Percentiles rank a stretch among this genome's conserved stretches.
phyloP scores from a whole-genome alignment of 768 basidiomycete species.

The Crucibulum laeve region DNA sequence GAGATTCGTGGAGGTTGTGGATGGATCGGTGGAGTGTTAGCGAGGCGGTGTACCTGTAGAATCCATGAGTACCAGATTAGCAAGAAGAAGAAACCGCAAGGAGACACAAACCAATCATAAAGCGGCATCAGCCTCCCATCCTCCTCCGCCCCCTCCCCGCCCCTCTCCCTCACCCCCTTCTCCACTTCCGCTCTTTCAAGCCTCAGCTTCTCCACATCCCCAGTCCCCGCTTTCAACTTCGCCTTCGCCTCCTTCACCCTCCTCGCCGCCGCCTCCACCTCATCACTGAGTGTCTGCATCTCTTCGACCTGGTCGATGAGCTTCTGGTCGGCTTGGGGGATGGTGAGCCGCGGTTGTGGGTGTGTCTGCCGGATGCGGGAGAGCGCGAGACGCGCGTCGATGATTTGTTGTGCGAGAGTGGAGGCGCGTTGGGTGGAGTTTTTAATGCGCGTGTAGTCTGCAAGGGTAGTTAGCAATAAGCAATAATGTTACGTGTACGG shows the following conservation, averaged over 20 bases:
- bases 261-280: conserved; percentile 49
- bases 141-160: conserved; percentile 46
- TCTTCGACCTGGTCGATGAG: conserved; percentile 73
- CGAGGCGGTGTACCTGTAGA: conserved; percentile 64
- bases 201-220: conserved; percentile 55
- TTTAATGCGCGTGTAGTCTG: conserved; percentile 61
- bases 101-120: conserved; percentile 59
- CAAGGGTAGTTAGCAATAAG: not conserved
- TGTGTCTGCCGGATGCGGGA: conserved; percentile 79
- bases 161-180: conserved; percentile 54
- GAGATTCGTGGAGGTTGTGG: conserved; percentile 53
- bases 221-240: conserved; percentile 49
- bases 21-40: conserved; percentile 61
- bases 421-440: conserved; percentile 49
- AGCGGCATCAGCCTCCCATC: conserved; percentile 61
- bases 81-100: not conserved
- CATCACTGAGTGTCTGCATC: conserved; percentile 74
- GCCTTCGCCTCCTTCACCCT: conserved; percentile 53
- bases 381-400: conserved; percentile 77
- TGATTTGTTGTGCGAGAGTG: conserved; percentile 67
- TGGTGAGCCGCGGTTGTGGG: conserved; percentile 75
- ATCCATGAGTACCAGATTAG: not conserved
- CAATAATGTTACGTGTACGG: not conserved
- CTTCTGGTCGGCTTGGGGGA: conserved; percentile 67
- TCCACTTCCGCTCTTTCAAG: conserved; percentile 67